A percentile compares a stretch with the other conserved stretches of the same genome.
phyloP scores from a whole-genome alignment of 23 red algal species.

The Gracilaria gracilis region DNA sequence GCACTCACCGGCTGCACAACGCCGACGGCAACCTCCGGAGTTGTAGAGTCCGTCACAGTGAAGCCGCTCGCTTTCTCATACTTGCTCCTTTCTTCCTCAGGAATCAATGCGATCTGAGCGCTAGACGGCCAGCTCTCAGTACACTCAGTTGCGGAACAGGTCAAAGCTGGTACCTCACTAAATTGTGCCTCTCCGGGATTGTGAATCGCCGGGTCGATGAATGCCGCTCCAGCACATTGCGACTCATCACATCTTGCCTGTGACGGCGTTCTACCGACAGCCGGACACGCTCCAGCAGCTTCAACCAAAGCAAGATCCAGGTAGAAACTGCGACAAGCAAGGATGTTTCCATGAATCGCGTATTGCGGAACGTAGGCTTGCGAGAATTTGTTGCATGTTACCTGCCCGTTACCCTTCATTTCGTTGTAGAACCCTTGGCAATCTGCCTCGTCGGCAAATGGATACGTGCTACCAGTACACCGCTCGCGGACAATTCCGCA shows the following conservation, averaged over 20 bases:
- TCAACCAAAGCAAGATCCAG: slow-evolving; percentile 57
- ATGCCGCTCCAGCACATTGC: slow-evolving; percentile 47
- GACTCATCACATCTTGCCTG: slow-evolving; percentile 44
- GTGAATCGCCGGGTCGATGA: slow-evolving; percentile 33
- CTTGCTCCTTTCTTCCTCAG: slow-evolving; percentile 22
- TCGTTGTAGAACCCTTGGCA: slow-evolving; percentile 30
- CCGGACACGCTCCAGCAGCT: slow-evolving; percentile 42
- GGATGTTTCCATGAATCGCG: slow-evolving; percentile 35
- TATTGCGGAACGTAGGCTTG: slow-evolving; percentile 60
- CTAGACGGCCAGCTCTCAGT: slow-evolving; percentile 33
- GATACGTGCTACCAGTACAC: slow-evolving; percentile 32
- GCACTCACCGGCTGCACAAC: no score
- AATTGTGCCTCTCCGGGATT: slow-evolving; percentile 13
- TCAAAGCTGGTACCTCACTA: not conserved
- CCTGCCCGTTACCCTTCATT: slow-evolving; percentile 17
- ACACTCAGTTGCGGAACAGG: slow-evolving; percentile 37
- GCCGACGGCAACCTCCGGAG: not conserved
- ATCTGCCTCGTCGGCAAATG: slow-evolving; percentile 35
- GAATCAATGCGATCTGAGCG: slow-evolving; percentile 31
- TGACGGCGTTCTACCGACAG: slow-evolving; percentile 30
- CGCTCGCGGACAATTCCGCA: slow-evolving; percentile 42
- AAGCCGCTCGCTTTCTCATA: slow-evolving; percentile 3
- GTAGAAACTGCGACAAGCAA: slow-evolving; percentile 52
- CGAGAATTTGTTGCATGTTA: slow-evolving; percentile 60
- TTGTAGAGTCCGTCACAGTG: not conserved